Base-by-base conservation (phyloP, 225 moss, liverwort and hornwort species). In the Physcomitrium patens region DNA sequence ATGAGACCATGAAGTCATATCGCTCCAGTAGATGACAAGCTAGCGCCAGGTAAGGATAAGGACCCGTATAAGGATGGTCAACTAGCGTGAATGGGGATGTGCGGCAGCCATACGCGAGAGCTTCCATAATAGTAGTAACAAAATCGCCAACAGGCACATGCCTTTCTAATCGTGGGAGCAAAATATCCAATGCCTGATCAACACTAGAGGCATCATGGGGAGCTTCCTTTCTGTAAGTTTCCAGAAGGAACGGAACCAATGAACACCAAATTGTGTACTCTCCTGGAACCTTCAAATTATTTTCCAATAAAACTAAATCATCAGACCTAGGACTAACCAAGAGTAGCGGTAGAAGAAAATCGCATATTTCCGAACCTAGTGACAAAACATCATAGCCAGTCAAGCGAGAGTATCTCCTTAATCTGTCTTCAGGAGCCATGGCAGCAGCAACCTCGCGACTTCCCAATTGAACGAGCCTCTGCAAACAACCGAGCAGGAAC, bases 371-470 rank as follows among this genome's bases (percentile, higher is more conserved):
- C 45, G 83, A 83, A 57, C 99, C 99, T 41, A 88, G 80, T 65
- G 65, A 14, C 19, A 44, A 3, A 2, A 87, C 79, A 48, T 95
- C 91, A 57, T 78, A 86, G 15, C 91, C 95, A 48, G 85, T 86
- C 75, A 99, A 55, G 52, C 90, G 88, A 12, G 86, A 45, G 72
- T 68, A 89, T 74, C 93, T 81, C 71, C 90, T 93, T 37, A 99
- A 80, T 52, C 95, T 84, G 59, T 99, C 95, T 65, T 77, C 84
- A 16, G 91, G 99, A 1, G 99, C 83, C 99, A 95, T 99, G 27
- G 99, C 93, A 7, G 99, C 95, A 19, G 90, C 88, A 81, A 95
- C 99, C 84, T 99, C 95, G 9, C 95, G 90, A 64, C 99, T 99
- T 12, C 95, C 99, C 77, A 99, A 78, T 70, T 95, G 99, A 72